Evolutionary conservation across 2,329 filamentous ascomycete species (phyloP).

Genomic region (Diaporthe velutina): DNA sequence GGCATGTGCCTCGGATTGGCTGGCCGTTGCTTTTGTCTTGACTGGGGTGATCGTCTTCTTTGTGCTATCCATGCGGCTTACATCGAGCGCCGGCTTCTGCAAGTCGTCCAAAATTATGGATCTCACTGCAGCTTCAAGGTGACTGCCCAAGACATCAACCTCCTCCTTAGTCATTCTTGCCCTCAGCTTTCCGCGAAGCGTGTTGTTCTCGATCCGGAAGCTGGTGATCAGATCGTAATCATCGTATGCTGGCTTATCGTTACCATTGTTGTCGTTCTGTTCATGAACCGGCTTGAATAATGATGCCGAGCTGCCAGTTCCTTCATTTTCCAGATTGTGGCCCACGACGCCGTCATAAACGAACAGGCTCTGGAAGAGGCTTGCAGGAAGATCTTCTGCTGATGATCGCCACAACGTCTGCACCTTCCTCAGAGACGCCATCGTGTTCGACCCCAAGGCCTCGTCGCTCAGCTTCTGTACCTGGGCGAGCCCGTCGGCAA

Average conservation of each 20-base stretch:
- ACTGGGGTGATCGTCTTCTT: background rate
- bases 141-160: slow-evolving; percentile 31
- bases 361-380: slow-evolving; percentile 45
- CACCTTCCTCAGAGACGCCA: slow-evolving; percentile 43
- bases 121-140: slow-evolving; percentile 30
- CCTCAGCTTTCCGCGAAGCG: slow-evolving; percentile 41
- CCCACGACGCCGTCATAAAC: slow-evolving; percentile 44
- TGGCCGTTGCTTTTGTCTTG: background rate
- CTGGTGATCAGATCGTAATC: slow-evolving; percentile 45
- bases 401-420: slow-evolving; percentile 44
- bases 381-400: slow-evolving; percentile 21
- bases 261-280: background rate
- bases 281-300: slow-evolving; percentile 5
- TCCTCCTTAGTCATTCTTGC: slow-evolving; percentile 36
- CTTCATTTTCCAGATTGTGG: background rate
- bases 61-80: background rate
- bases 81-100: slow-evolving; percentile 27
- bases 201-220: slow-evolving; percentile 42
- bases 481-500: slow-evolving; percentile 36
- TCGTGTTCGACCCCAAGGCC: slow-evolving; percentile 37
- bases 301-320: background rate
- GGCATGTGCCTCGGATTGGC: background rate
- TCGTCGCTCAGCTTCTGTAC: slow-evolving; percentile 41
- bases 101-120: slow-evolving; percentile 10
- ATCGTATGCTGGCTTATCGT: slow-evolving; percentile 40